These are phyloP conservation scores for Phytophthora cryptogea DNA, from an alignment of 352 stramenopile species.

Conservation along the genomic window DNA sequence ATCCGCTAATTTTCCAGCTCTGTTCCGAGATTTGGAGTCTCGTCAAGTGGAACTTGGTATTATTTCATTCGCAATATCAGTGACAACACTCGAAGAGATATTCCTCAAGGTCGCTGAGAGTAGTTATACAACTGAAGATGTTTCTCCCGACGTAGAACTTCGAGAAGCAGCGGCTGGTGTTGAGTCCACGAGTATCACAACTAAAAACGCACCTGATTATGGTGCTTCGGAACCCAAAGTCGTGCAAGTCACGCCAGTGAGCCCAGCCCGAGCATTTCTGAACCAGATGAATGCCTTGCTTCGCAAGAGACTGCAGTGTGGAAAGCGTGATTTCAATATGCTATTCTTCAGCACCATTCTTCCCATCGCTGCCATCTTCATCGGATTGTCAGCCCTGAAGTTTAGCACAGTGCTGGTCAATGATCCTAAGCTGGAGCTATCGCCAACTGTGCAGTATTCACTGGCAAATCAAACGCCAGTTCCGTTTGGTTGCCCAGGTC, in stretches of 20 bases:
- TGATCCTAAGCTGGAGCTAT: conserved; percentile 54
- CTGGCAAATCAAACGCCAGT: conserved; percentile 41
- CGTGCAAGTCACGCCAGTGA: background rate
- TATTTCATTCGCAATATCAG: conserved; percentile 69
- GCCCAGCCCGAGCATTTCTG: conserved; percentile 6
- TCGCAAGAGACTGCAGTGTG: conserved; percentile 55
- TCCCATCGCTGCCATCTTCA: conserved; percentile 67
- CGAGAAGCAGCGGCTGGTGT: conserved; percentile 14
- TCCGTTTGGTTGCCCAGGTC: conserved; percentile 48
- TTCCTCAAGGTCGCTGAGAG: conserved; percentile 87
- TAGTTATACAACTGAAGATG: background rate
- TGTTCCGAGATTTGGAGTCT: conserved; percentile 80
- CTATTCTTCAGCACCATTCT: conserved; percentile 78
- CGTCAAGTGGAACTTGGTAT: conserved; percentile 41
- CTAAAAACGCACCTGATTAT: background rate
- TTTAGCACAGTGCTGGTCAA: conserved; percentile 52
- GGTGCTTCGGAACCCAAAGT: background rate
- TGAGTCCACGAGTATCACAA: conserved; percentile 6
- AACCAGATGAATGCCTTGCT: conserved; percentile 63
- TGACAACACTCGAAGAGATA: conserved; percentile 90
- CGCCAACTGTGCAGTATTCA: conserved; percentile 34
- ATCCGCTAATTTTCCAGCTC: conserved; percentile 52
- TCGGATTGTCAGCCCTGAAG: conserved; percentile 64
- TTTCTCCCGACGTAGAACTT: background rate
- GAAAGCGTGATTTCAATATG: conserved; percentile 66